phyloP scores from a whole-genome alignment of 225 moss, liverwort and hornwort species.

The Lunularia cruciata region DNA sequence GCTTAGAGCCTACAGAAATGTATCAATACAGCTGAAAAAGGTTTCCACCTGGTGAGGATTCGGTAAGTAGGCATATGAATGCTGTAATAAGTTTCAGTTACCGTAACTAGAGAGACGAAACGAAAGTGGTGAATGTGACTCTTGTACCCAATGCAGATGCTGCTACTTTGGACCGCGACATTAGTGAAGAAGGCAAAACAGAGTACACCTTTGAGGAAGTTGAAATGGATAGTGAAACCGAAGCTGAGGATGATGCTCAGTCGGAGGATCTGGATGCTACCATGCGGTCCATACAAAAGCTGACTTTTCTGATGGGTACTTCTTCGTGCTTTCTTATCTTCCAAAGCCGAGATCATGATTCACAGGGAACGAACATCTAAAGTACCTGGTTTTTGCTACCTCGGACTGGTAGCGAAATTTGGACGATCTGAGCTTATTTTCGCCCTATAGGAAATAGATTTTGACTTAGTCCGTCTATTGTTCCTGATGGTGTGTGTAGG shows the following conservation, averaged over 20 bases:
- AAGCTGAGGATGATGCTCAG: conserved; percentile 71
- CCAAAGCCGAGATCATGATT: too few species aligned
- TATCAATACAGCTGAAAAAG: too few species aligned
- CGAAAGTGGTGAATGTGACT: neutral
- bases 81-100: too few species aligned
- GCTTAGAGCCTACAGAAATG: too few species aligned
- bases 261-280: conserved; percentile 89
- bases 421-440: too few species aligned
- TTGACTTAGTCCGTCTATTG: too few species aligned
- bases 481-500: conserved; percentile 37
- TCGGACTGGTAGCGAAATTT: too few species aligned
- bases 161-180: conserved; percentile 26
- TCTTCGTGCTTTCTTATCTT: neutral
- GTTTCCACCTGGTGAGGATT: too few species aligned
- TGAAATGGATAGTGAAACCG: conserved; percentile 78
- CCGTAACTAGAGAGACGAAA: neutral
- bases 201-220: conserved; percentile 82
- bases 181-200: conserved; percentile 34
- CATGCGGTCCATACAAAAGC: conserved; percentile 72
- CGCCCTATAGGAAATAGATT: too few species aligned
- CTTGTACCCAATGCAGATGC: conserved; percentile 19
- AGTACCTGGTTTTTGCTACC: too few species aligned
- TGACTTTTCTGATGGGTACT: conserved; percentile 77
- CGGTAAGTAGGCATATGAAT: too few species aligned
- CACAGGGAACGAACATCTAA: too few species aligned